Evolutionary conservation across 2,329 filamentous ascomycete genomes (phyloP), one percentile per base, ranked within the genome.

Genomic region (Aspergillus aculeatinus): DNA sequence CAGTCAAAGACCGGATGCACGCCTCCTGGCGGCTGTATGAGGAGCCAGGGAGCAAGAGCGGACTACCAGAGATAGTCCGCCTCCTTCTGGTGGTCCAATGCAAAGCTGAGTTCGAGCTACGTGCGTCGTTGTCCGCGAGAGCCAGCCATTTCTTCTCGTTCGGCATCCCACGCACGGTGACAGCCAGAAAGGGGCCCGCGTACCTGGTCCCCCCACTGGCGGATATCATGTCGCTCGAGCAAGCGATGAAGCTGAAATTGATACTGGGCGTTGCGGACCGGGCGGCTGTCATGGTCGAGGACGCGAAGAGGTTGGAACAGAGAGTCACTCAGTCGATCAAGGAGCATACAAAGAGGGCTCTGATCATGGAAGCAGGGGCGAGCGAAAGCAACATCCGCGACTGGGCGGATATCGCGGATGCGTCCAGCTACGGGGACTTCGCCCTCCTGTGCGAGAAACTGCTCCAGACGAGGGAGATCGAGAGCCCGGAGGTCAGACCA

Each of bases 41-140:
- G 44, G 56, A 58, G 16, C 56, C 56, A 3, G 56, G 56, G 7
- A 58, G 56, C 27, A 51, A 31, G 48, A 58, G 56, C 21, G 56
- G 56, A n/a, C 56, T 58, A 10, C 56, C 56, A 4, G 56, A 58
- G 25, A 58, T 58, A 2, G 56, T 58, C n/a, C 56, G 56, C 12
- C 56, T 58, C 1, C 56, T 58, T 2, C 42, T 58, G 5, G 27
- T 58, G 6, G 50, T 58, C 5, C 39, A 58, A 21, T 48, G 56
- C 42, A 29, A 49, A 25, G 14, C 50, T 5, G 50, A 54, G n/a
- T 58, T 58, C 4, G n/a, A 53, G 2, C 7, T 53, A 19, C 49
- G 42, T 21, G 42, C 49, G 14, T 21, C 25, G 5, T 14, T 58
- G 21, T 53, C 56, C 5, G 56, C 42, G 14, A 58, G 48, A 6